Evolutionary conservation across 1,139 yeast genomes (phyloP).

Genomic region (Insectozyma bohioensis): DNA sequence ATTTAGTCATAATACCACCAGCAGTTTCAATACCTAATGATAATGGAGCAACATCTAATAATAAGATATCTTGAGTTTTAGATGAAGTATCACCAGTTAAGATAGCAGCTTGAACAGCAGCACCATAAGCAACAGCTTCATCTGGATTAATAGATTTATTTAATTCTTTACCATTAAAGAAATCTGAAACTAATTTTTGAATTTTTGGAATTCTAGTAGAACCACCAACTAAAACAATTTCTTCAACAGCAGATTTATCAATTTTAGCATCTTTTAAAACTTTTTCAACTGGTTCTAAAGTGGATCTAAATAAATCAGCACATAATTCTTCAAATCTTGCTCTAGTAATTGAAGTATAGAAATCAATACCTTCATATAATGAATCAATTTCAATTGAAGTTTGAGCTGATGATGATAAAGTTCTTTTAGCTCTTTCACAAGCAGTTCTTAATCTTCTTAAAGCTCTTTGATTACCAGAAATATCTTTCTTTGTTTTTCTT

Average conservation of each 20-base stretch:
- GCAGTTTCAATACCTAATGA: constrained; percentile 95
- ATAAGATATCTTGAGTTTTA: constrained; percentile 74
- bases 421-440: constrained; percentile 45
- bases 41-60: constrained; percentile 90
- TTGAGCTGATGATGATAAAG: constrained; percentile 41
- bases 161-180: constrained; percentile 47
- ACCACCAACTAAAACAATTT: constrained; percentile 45
- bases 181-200: constrained; percentile 44
- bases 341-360: constrained; percentile 44
- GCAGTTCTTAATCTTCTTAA: constrained; percentile 46
- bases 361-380: constrained; percentile 40
- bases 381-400: constrained; percentile 44
- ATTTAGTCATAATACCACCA: constrained; percentile 96
- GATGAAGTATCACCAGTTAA: constrained; percentile 86
- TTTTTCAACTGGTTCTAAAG: constrained; percentile 44
- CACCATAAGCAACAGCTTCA: constrained; percentile 48
- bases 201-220: constrained; percentile 47
- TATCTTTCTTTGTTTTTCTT: constrained; percentile 40
- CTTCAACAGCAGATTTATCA: constrained; percentile 40
- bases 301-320: constrained; percentile 44
- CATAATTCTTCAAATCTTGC: constrained; percentile 47
- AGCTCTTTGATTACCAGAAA: constrained; percentile 38
- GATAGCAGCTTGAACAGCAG: constrained; percentile 46
- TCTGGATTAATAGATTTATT: constrained; percentile 47
- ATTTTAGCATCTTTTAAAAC: constrained; percentile 43